phyloP scores from a whole-genome alignment of 257 asterid genomes.

The Cynanchum wilfordii region DNA sequence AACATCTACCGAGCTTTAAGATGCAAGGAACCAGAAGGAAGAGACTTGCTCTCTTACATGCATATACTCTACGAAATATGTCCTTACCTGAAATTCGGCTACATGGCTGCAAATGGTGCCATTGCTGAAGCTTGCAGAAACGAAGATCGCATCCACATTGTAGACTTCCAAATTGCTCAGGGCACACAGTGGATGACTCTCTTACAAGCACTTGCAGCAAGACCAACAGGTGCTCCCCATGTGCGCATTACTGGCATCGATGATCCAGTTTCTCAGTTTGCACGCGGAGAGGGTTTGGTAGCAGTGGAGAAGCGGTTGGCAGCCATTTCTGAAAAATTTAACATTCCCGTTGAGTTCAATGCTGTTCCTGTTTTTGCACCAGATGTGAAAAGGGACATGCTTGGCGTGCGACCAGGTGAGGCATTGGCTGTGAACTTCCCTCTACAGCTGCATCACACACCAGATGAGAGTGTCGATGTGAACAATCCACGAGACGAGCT shows the following conservation, averaged over 20 bases:
- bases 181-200: conserved; percentile 96
- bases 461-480: conserved; percentile 87
- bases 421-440: conserved; percentile 83
- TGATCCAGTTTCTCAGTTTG: conserved; percentile 72
- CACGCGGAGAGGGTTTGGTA: conserved; percentile 71
- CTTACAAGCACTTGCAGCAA: conserved; percentile 82
- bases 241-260: conserved; percentile 95
- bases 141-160: conserved; percentile 77
- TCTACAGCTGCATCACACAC: conserved; percentile 83
- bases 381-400: conserved; percentile 58
- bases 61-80: conserved; percentile 78
- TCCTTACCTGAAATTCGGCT: conserved; percentile 88
- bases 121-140: conserved; percentile 80
- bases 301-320: conserved; percentile 49
- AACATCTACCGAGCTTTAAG: conserved; percentile 67
- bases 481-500: conserved; percentile 82
- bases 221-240: conserved; percentile 81
- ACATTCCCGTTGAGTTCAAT: conserved; percentile 69
- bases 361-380: conserved; percentile 74
- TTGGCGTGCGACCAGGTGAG: conserved; percentile 68
- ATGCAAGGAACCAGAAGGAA: conserved; percentile 68
- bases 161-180: conserved; percentile 87
- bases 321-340: conserved; percentile 58
- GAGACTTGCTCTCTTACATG: conserved; percentile 76
- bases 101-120: conserved; percentile 97